A percentile compares a stretch with the other conserved stretches of the same genome.
Conservation (phyloP, 331 rosid species). For the Arachis monticola region DNA sequence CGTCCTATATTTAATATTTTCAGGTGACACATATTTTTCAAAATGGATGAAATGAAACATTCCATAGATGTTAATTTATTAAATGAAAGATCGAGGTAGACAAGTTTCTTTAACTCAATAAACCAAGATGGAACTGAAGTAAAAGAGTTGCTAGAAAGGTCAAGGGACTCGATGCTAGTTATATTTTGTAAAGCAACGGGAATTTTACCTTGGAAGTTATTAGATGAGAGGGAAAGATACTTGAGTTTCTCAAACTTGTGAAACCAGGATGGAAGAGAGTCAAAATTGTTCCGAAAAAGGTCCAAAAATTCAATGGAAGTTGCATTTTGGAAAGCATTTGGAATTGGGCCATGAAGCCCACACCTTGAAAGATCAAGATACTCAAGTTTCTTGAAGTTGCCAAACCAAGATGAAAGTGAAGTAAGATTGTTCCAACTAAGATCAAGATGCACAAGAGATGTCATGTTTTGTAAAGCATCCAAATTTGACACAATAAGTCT, state of each 20-base stretch:
- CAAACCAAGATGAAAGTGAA: slow-evolving; percentile 33
- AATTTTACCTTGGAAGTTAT: slow-evolving; percentile 9
- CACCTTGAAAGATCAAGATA: neutral
- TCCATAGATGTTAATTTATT: neutral
- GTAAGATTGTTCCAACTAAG: neutral
- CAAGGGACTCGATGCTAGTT: slow-evolving; percentile 15
- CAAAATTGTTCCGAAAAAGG: neutral
- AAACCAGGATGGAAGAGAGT: slow-evolving; percentile 34
- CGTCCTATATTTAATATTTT: neutral
- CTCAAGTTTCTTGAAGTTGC: neutral
- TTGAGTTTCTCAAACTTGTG: neutral
- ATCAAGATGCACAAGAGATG: slow-evolving; percentile 24
- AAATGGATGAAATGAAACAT: slow-evolving; percentile 20
- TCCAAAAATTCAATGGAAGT: slow-evolving; percentile 10
- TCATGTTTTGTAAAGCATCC: slow-evolving; percentile 13
- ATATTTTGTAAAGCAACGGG: slow-evolving; percentile 23
- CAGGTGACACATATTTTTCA: neutral
- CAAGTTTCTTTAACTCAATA: slow-evolving; percentile 11
- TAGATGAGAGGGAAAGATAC: neutral
- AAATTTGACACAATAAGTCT: neutral
- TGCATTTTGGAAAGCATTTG: slow-evolving; percentile 18
- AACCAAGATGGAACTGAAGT: slow-evolving; percentile 44
- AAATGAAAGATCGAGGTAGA: neutral
- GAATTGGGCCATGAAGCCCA: slow-evolving; percentile 17
- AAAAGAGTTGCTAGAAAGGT: neutral